Conservation (phyloP, 345 rosid genomes). For the Linum usitatissimum region DNA sequence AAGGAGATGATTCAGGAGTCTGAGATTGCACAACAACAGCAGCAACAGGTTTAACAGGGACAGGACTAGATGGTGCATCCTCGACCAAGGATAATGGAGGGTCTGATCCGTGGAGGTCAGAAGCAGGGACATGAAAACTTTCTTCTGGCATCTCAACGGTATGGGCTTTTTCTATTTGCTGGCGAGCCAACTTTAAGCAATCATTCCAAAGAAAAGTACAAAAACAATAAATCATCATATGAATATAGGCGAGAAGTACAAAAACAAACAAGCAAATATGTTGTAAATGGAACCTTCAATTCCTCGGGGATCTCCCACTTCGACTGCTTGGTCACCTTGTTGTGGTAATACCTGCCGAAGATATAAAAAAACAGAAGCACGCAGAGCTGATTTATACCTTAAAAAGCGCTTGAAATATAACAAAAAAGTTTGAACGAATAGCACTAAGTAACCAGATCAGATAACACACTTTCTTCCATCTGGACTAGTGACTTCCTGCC, state of each 20-base stretch:
- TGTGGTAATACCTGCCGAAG: conserved; percentile 63
- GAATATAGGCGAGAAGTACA: neutral
- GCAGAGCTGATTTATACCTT: conserved; percentile 8
- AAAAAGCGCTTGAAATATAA: conserved; percentile 2
- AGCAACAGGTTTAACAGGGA: conserved; percentile 33
- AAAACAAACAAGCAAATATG: neutral
- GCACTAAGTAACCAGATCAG: conserved; percentile 9
- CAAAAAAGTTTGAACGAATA: conserved; percentile 3
- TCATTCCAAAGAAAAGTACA: conserved; percentile 2
- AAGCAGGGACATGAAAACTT: conserved; percentile 20
- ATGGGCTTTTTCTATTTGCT: conserved; percentile 39
- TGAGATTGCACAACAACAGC: conserved; percentile 28
- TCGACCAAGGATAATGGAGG: conserved; percentile 25
- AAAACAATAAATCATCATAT: neutral
- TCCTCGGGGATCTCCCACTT: conserved; percentile 89
- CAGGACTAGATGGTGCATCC: conserved; percentile 45
- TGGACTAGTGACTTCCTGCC: conserved; percentile 88
- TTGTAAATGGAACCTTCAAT: conserved; percentile 45
- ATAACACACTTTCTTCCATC: conserved; percentile 80
- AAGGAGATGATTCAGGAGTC: conserved; percentile 31
- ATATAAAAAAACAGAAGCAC: conserved; percentile 14
- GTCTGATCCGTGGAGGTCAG: conserved; percentile 25
- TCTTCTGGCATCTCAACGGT: conserved; percentile 28
- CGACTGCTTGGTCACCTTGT: conserved; percentile 78
- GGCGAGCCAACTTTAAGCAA: conserved; percentile 70